phyloP scores from a whole-genome alignment of 306 rosid genomes.

The Corylus americana region DNA sequence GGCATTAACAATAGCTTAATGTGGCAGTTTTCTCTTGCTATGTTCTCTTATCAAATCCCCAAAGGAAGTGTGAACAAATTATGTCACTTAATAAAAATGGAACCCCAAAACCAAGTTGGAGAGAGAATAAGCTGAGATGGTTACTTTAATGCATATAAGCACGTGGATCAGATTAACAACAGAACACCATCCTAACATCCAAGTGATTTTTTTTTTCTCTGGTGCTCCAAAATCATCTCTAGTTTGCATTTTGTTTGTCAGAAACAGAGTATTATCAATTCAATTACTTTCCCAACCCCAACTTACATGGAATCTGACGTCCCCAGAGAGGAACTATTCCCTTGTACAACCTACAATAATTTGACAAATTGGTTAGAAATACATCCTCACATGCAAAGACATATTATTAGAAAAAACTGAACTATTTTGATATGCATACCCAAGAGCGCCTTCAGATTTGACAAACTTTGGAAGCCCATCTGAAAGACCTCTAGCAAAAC shows the following conservation, averaged over 20 bases:
- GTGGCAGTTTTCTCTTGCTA: not conserved
- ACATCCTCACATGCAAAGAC: conserved; percentile 3
- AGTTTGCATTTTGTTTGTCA: not conserved
- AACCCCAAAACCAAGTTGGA: not conserved
- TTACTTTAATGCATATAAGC: not conserved
- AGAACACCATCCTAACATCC: not conserved
- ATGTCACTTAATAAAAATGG: not conserved
- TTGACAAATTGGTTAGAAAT: conserved; percentile 20
- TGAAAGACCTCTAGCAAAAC: conserved; percentile 85
- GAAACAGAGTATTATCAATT: not conserved
- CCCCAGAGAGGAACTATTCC: conserved; percentile 99
- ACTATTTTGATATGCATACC: conserved; percentile 50
- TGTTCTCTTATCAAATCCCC: not conserved
- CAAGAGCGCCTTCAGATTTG: conserved; percentile 79
- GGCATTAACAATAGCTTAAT: not conserved
- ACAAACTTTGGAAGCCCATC: conserved; percentile 93
- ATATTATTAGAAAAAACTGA: not conserved
- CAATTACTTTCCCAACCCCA: not conserved
- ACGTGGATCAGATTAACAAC: not conserved
- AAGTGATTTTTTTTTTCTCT: no score
- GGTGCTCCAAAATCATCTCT: not conserved
- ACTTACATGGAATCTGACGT: conserved; percentile 98
- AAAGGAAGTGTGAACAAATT: not conserved
- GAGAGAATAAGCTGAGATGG: not conserved
- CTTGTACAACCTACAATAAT: conserved; percentile 84